Evolutionary conservation across 2,329 filamentous ascomycete species (phyloP).

Genomic region (Microsporum ferrugineum): DNA sequence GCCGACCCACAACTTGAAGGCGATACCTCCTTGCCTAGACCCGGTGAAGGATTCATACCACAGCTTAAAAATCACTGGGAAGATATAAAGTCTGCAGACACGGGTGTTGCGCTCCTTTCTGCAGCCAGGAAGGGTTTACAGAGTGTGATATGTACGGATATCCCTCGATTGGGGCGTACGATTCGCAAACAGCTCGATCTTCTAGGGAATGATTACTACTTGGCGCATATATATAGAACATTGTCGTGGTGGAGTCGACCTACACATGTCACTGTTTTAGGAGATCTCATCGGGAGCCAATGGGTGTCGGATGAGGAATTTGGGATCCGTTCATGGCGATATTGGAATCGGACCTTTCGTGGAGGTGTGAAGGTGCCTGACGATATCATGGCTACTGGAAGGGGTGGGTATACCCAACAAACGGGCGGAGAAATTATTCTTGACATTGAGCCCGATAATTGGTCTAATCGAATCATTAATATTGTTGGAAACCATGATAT

Average conservation of each 20-base stretch:
- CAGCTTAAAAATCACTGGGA: conserved; percentile 31
- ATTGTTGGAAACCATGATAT: conserved; percentile 93
- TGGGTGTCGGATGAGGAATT: conserved; percentile 89
- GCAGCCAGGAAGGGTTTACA: conserved; percentile 18
- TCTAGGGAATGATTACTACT: conserved; percentile 86
- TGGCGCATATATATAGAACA: conserved; percentile 81
- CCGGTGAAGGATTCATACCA: conserved; percentile 35
- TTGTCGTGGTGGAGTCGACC: conserved; percentile 74
- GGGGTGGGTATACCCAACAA: conserved; percentile 31
- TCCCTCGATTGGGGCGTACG: conserved; percentile 54
- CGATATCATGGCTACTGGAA: conserved; percentile 27
- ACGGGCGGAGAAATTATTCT: conserved; percentile 16
- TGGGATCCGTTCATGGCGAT: conserved; percentile 56
- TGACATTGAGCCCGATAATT: conserved; percentile 40
- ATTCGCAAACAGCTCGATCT: conserved; percentile 74
- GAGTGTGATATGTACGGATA: conserved; percentile 50
- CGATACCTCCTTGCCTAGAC: conserved; percentile 63
- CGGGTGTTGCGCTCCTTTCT: neutral
- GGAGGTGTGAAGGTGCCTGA: conserved; percentile 52
- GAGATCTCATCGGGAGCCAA: conserved; percentile 86
- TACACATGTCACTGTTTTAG: conserved; percentile 78
- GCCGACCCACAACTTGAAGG: conserved; percentile 92
- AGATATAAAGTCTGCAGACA: conserved; percentile 14
- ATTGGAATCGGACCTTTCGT: conserved; percentile 71
- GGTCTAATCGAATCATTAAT: conserved; percentile 73